These are phyloP conservation scores for Apiospora sp. DNA, from an alignment of 2,329 filamentous ascomycete species.

Conservation along the genomic window DNA sequence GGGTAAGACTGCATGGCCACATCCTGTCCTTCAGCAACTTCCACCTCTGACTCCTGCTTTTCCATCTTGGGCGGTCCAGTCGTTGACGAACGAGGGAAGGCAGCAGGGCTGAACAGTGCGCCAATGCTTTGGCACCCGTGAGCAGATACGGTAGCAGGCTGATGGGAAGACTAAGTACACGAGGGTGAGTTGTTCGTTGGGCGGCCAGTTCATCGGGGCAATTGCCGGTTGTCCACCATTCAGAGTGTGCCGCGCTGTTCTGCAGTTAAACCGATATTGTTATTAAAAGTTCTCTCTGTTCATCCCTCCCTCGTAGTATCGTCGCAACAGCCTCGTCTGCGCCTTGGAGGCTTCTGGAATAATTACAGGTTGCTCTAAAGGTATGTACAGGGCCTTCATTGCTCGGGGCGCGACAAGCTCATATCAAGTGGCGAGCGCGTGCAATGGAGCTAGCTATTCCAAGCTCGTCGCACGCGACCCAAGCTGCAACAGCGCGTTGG, in stretches of 20 bases:
- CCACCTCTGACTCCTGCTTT: slow-evolving; percentile 5
- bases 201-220: slow-evolving; percentile 17
- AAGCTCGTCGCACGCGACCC: slow-evolving; percentile 8
- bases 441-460: slow-evolving; percentile 11
- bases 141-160: neutral
- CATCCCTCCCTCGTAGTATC: no score
- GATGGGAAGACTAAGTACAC: neutral
- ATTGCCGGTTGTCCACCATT: slow-evolving; percentile 1
- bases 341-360: neutral
- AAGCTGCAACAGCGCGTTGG: neutral
- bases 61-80: slow-evolving; percentile 3
- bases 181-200: neutral
- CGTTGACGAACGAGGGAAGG: neutral
- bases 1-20: slow-evolving; percentile 51
- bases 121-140: neutral
- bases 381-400: slow-evolving; percentile 6
- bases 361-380: slow-evolving; percentile 7
- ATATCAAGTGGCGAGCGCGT: slow-evolving; percentile 1
- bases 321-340: slow-evolving; percentile 7
- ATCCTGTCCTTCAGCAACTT: slow-evolving; percentile 20
- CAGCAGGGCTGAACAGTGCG: neutral
- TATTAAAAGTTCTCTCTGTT: slow-evolving; percentile 12
- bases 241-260: slow-evolving; percentile 9
- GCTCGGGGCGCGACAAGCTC: slow-evolving; percentile 4
- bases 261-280: slow-evolving; percentile 19